Conservation (phyloP, 2,329 filamentous ascomycete genomes). For the Rutstroemia sp. region DNA sequence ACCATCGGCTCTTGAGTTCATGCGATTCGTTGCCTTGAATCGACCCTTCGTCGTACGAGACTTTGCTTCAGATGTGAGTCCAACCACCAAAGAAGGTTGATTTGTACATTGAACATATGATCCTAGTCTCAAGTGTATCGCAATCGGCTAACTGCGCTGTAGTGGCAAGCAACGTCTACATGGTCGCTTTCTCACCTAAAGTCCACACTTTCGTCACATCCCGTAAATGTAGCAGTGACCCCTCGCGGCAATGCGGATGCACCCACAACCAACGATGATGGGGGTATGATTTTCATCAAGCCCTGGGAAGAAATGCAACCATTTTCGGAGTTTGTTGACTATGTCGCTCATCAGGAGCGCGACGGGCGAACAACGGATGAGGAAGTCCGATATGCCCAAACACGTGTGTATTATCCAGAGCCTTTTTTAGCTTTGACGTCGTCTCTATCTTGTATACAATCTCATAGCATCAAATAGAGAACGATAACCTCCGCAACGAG, state of each 20-base stretch:
- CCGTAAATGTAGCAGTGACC: conserved; percentile 8
- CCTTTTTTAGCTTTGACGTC: background rate
- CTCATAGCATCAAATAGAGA: conserved; percentile 44
- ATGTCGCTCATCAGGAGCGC: conserved; percentile 50
- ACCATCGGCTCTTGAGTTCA: conserved; percentile 71
- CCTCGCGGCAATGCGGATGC: conserved; percentile 42
- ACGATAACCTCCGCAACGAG: conserved; percentile 72
- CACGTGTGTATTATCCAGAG: conserved; percentile 42
- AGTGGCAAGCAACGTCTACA: conserved; percentile 9
- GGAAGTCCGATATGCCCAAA: conserved; percentile 67
- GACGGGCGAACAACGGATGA: conserved; percentile 18
- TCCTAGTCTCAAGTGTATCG: no score
- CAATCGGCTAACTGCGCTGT: background rate
- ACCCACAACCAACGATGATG: conserved; percentile 36
- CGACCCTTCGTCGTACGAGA: conserved; percentile 65
- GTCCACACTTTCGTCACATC: conserved; percentile 4
- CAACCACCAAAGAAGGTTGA: no score
- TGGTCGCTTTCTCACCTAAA: conserved; percentile 8
- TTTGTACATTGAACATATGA: no score
- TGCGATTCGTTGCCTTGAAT: conserved; percentile 68
- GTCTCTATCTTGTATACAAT: background rate
- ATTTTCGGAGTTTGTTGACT: conserved; percentile 55
- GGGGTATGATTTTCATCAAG: conserved; percentile 54
- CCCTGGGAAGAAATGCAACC: conserved; percentile 59
- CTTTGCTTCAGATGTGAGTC: conserved; percentile 40